Conservation (phyloP, 495 filamentous ascomycete genomes). For the Aspergillus homomorphus region DNA sequence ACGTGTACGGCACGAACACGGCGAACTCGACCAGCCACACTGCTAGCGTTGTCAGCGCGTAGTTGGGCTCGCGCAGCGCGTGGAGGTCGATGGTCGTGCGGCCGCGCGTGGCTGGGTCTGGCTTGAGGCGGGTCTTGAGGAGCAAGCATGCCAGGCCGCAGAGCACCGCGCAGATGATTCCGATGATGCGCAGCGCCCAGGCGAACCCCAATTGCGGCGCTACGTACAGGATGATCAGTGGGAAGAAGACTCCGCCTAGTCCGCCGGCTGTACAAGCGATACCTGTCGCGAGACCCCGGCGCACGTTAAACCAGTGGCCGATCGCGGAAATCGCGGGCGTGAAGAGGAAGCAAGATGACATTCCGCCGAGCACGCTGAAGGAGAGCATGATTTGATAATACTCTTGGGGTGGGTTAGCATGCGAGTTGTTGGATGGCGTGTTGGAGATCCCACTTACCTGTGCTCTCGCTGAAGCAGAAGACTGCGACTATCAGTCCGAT, state of each 20-base stretch:
- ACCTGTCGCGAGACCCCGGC: conserved; percentile 69
- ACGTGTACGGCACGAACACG: conserved; percentile 68
- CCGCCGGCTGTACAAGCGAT: conserved; percentile 68
- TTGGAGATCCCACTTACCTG: background rate
- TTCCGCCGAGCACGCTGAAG: conserved; percentile 37
- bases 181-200: conserved; percentile 70
- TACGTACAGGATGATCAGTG: conserved; percentile 62
- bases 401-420: conserved; percentile 46
- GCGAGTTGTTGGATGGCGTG: conserved; percentile 27
- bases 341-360: conserved; percentile 50
- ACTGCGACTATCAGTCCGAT: conserved; percentile 28
- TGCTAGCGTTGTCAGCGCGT: conserved; percentile 52
- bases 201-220: conserved; percentile 64
- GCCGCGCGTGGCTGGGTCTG: conserved; percentile 22
- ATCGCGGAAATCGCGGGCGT: conserved; percentile 58
- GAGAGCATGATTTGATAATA: conserved; percentile 45
- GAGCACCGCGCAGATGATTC: conserved; percentile 28
- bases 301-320: conserved; percentile 67
- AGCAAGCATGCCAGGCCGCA: conserved; percentile 28
- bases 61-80: conserved; percentile 33
- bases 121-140: conserved; percentile 21
- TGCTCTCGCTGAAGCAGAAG: conserved; percentile 12
- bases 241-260: conserved; percentile 69
- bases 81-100: conserved; percentile 24
- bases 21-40: conserved; percentile 74